Conservation (phyloP, 2,329 filamentous ascomycete genomes). For the Niveomyces coronatus region DNA sequence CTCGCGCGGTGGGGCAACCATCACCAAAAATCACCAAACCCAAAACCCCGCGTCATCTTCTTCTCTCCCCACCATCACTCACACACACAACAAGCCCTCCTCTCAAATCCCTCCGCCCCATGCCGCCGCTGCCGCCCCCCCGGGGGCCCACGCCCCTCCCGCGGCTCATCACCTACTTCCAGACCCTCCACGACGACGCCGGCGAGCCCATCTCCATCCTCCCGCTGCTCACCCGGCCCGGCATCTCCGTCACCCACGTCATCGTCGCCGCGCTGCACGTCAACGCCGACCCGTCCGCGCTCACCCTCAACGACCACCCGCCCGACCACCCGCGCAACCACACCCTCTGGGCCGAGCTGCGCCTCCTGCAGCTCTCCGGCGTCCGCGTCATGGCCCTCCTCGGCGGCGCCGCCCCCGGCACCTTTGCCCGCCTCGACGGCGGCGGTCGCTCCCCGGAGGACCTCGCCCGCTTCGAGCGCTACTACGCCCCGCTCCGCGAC, state of each 20-base stretch:
- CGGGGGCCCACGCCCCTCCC: constrained; percentile 24
- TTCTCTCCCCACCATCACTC: not conserved
- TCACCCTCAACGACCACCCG: constrained; percentile 72
- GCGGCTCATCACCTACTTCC: constrained; percentile 42
- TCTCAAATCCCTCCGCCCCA: constrained; percentile 10
- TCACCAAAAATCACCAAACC: too few relatives aligned
- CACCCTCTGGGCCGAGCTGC: constrained; percentile 69
- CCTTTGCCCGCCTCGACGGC: constrained; percentile 50
- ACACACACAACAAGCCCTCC: not conserved
- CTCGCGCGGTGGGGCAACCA: too few relatives aligned
- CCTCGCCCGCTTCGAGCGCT: constrained; percentile 51
- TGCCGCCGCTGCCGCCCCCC: constrained; percentile 25
- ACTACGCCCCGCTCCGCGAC: constrained; percentile 59
- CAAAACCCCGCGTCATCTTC: too few relatives aligned
- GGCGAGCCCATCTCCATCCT: constrained; percentile 41
- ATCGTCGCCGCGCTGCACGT: constrained; percentile 82
- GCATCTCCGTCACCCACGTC: constrained; percentile 59
- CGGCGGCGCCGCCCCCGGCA: constrained; percentile 72
- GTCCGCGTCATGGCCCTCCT: constrained; percentile 80
- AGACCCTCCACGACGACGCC: constrained; percentile 39
- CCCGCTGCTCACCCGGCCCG: constrained; percentile 36
- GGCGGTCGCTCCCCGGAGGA: constrained; percentile 27
- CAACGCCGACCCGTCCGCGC: constrained; percentile 52
- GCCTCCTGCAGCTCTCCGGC: constrained; percentile 58
- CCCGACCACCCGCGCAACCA: constrained; percentile 58